Conservation (phyloP, 2,329 filamentous ascomycete species). For the Cytospora paraplurivora region DNA sequence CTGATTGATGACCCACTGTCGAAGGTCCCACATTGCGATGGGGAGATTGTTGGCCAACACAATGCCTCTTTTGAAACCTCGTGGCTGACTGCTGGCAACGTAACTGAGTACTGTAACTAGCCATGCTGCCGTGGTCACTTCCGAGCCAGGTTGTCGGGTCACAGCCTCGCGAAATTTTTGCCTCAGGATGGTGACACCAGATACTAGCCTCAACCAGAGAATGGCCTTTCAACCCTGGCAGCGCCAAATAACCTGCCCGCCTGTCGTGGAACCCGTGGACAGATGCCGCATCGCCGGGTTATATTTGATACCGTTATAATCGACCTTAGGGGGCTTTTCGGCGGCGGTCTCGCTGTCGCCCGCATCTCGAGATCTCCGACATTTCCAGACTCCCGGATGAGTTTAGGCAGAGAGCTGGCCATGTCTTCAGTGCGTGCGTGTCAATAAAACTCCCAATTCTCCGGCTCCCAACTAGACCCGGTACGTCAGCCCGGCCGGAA, state of each 20-base stretch:
- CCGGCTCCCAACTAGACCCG: conserved; percentile 4
- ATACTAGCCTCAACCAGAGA: conserved; percentile 8
- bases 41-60: background rate
- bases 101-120: background rate
- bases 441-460: background rate
- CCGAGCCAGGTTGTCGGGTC: background rate
- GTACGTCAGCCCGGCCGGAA: conserved; percentile 2
- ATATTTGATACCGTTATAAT: background rate
- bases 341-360: background rate
- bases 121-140: background rate
- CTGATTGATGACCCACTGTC: background rate
- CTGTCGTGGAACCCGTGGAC: conserved; percentile 21
- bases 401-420: background rate
- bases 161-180: background rate
- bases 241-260: conserved; percentile 11
- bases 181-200: conserved; percentile 7
- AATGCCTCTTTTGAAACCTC: background rate
- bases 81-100: background rate
- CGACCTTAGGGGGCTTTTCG: too few relatives aligned
- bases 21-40: background rate
- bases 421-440: background rate
- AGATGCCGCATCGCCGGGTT: background rate
- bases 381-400: background rate
- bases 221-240: background rate
- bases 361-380: background rate